Percentiles rank a stretch among this genome's conserved stretches.
Conservation (phyloP, 345 rosid genomes). For the Hevea brasiliensis region DNA sequence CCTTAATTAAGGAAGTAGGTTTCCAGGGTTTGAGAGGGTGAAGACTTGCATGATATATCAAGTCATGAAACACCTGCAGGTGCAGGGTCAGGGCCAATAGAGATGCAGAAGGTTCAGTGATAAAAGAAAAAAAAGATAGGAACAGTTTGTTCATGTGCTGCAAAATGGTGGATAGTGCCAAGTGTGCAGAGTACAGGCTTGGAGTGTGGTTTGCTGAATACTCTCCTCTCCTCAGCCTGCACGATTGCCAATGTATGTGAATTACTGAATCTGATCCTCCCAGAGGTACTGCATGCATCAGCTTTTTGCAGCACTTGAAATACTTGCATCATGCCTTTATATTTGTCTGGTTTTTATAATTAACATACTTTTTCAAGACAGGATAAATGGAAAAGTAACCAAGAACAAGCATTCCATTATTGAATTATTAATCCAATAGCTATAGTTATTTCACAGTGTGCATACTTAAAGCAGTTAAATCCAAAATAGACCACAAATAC, state of each 20-base stretch:
- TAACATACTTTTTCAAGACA: too few relatives aligned
- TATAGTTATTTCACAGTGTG: too few relatives aligned
- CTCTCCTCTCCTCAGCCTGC: neutral
- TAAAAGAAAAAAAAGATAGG: neutral
- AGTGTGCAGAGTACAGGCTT: neutral
- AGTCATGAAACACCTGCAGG: too few relatives aligned
- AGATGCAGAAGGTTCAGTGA: neutral
- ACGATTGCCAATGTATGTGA: conserved; percentile 1
- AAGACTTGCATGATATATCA: too few relatives aligned
- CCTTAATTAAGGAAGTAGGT: too few relatives aligned
- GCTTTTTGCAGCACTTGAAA: conserved; percentile 2
- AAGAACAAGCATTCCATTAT: too few relatives aligned
- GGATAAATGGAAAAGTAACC: too few relatives aligned
- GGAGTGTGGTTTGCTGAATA: neutral
- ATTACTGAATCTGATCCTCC: conserved; percentile 2
- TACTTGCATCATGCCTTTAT: neutral
- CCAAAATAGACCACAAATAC: too few relatives aligned
- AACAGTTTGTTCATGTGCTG: neutral
- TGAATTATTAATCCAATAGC: too few relatives aligned
- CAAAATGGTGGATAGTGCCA: conserved; percentile 1
- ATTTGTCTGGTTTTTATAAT: too few relatives aligned
- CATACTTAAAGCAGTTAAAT: too few relatives aligned
- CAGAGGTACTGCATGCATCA: neutral
- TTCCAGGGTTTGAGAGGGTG: too few relatives aligned
- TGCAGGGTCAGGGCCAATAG: neutral